phyloP scores from a whole-genome alignment of 2,329 filamentous ascomycete species.

The Cladosporium halotolerans region DNA sequence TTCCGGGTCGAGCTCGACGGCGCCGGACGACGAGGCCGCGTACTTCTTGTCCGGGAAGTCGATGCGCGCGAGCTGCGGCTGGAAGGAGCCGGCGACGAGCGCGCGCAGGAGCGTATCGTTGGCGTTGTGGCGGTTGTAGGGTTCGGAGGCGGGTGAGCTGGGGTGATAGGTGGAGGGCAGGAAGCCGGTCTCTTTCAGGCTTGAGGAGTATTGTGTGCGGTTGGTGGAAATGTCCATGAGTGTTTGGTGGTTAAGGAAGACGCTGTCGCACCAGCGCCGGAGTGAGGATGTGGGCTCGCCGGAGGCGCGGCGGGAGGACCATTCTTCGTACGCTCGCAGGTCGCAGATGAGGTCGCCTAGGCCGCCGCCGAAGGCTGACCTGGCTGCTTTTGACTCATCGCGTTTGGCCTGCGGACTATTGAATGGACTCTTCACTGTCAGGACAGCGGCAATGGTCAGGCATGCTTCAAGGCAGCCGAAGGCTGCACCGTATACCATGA shows the following conservation, averaged over 20 bases:
- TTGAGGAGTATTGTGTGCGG: conserved; percentile 74
- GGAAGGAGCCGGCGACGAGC: conserved; percentile 46
- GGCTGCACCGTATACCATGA: conserved; percentile 90
- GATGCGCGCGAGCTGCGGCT: conserved; percentile 83
- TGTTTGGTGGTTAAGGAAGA: conserved; percentile 77
- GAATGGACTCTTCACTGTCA: conserved; percentile 87
- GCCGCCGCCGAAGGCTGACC: conserved; percentile 62
- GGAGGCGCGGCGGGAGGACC: conserved; percentile 61
- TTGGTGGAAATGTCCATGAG: conserved; percentile 85
- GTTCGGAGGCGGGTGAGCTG: conserved; percentile 19
- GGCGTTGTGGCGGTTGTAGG: conserved; percentile 44
- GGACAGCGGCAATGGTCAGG: conserved; percentile 80
- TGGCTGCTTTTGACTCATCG: conserved; percentile 71
- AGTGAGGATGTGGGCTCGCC: conserved; percentile 53
- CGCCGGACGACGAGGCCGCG: conserved; percentile 75
- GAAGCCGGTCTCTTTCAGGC: conserved; percentile 81
- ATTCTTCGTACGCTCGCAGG: conserved; percentile 74
- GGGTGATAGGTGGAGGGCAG: conserved; percentile 41
- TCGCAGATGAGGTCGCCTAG: conserved; percentile 89
- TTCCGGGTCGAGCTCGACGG: conserved; percentile 88
- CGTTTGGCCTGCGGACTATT: conserved; percentile 75
- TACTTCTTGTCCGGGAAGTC: conserved; percentile 96
- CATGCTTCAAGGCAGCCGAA: conserved; percentile 88
- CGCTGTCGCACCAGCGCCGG: conserved; percentile 72
- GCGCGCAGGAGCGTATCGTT: conserved; percentile 43